phyloP scores from a whole-genome alignment of 2,329 filamentous ascomycete species.

The Gyromitra esculenta region DNA sequence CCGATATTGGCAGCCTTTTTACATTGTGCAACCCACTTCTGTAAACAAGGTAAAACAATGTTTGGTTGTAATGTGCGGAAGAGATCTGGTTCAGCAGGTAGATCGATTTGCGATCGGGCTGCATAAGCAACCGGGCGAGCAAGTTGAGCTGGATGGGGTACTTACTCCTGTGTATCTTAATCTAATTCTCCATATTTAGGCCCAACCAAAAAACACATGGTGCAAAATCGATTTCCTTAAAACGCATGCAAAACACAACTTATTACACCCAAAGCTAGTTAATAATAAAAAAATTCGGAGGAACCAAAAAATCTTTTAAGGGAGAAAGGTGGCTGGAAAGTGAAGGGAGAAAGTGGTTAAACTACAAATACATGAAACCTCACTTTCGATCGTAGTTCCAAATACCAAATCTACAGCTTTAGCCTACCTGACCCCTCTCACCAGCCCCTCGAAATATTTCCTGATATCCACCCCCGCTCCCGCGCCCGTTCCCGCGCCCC shows the following conservation, averaged over 20 bases:
- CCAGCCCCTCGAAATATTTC: constrained; percentile 49
- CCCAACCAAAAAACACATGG: constrained; percentile 10
- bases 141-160: not conserved
- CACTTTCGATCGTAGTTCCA: not conserved
- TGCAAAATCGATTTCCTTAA: constrained; percentile 16
- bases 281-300: not conserved
- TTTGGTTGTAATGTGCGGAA: constrained; percentile 13
- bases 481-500: constrained; percentile 19
- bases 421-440: constrained; percentile 39
- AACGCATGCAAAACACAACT: constrained; percentile 35
- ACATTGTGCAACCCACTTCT: constrained; percentile 4
- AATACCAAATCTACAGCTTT: not conserved
- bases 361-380: constrained; percentile 24
- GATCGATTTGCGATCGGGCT: constrained; percentile 48
- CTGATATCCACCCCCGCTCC: constrained; percentile 43
- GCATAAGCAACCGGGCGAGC: constrained; percentile 32
- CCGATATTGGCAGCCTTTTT: constrained; percentile 15
- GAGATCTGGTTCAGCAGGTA: constrained; percentile 35
- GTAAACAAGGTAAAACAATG: not conserved
- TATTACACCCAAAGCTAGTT: constrained; percentile 9
- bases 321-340: not conserved
- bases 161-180: constrained; percentile 3
- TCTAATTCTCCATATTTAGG: constrained; percentile 5
- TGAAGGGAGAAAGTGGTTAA: not conserved
- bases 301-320: constrained; percentile 5